Conservation (phyloP, 2,329 filamentous ascomycete species). For the Coniochaeta sp. region DNA sequence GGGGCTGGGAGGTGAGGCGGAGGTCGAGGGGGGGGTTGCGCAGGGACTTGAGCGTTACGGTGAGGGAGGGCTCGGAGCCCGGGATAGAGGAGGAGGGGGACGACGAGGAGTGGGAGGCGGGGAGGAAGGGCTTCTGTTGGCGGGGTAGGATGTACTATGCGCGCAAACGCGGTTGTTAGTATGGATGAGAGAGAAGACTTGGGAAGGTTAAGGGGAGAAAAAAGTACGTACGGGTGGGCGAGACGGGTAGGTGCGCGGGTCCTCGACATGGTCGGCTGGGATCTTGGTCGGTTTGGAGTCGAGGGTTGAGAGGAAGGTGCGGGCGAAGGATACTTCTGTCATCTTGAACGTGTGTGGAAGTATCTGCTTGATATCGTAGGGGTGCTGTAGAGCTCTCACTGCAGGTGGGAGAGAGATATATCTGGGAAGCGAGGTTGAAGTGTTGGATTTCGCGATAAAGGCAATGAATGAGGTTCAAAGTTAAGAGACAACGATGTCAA, state of each 20-base stretch:
- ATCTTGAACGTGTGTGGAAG: constrained; percentile 37
- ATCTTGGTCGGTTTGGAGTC: constrained; percentile 76
- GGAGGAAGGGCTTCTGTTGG: constrained; percentile 49
- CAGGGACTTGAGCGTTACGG: constrained; percentile 64
- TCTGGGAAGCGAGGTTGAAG: background rate
- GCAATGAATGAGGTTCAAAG: background rate
- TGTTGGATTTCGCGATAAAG: background rate
- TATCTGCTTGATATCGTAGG: background rate
- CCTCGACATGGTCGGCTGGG: constrained; percentile 83
- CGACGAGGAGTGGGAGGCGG: constrained; percentile 40
- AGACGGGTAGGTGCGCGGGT: constrained; percentile 69
- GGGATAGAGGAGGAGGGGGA: constrained; percentile 45
- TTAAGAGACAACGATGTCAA: background rate
- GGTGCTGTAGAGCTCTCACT: background rate
- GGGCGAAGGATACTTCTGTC: constrained; percentile 81
- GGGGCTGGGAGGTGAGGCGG: constrained; percentile 46
- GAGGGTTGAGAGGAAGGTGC: constrained; percentile 71
- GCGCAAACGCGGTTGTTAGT: background rate
- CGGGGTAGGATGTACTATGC: constrained; percentile 70
- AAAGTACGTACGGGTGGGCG: constrained; percentile 60
- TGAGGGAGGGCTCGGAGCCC: constrained; percentile 44
- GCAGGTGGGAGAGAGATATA: background rate
- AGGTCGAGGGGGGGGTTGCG: constrained; percentile 53
- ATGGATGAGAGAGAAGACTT: background rate
- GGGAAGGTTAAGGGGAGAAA: constrained; percentile 3